Percentiles rank a stretch among this genome's conserved stretches.
Evolutionary conservation across 2,329 filamentous ascomycete species (phyloP).

Genomic region (Ophiostoma sp.): DNA sequence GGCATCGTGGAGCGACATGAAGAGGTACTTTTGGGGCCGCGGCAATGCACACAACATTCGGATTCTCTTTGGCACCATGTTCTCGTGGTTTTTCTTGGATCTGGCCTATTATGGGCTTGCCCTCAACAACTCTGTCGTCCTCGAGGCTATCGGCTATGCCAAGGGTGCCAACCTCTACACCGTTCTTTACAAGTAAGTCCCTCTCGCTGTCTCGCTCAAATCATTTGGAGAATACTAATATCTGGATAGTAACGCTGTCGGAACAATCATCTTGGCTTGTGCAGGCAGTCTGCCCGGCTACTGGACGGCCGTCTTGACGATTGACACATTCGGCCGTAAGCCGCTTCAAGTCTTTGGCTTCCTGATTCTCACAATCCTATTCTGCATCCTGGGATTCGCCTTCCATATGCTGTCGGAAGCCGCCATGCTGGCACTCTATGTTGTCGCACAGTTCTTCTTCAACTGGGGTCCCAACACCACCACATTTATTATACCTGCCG

Average conservation of each 20-base stretch:
- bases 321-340: constrained; percentile 73
- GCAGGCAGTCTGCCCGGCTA: constrained; percentile 76
- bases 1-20: constrained; percentile 65
- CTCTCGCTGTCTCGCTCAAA: not conserved
- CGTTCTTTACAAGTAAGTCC: constrained; percentile 53
- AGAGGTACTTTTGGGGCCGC: constrained; percentile 60
- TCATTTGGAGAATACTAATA: not conserved
- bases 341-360: constrained; percentile 65
- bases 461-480: constrained; percentile 62
- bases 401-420: constrained; percentile 46
- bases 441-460: constrained; percentile 62
- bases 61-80: constrained; percentile 67
- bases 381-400: constrained; percentile 58
- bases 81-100: constrained; percentile 80
- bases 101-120: constrained; percentile 64
- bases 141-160: constrained; percentile 67
- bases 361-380: constrained; percentile 55
- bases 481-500: constrained; percentile 60
- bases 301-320: constrained; percentile 67
- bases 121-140: constrained; percentile 69
- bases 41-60: constrained; percentile 54
- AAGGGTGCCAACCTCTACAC: constrained; percentile 60
- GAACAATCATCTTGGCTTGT: constrained; percentile 70
- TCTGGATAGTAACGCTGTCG: constrained; percentile 53
- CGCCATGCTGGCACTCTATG: constrained; percentile 55